A percentile compares a stretch with the other conserved stretches of the same genome.
phyloP scores from a whole-genome alignment of 1,284 basidiomycete species.

The Meripilus lineatus region DNA sequence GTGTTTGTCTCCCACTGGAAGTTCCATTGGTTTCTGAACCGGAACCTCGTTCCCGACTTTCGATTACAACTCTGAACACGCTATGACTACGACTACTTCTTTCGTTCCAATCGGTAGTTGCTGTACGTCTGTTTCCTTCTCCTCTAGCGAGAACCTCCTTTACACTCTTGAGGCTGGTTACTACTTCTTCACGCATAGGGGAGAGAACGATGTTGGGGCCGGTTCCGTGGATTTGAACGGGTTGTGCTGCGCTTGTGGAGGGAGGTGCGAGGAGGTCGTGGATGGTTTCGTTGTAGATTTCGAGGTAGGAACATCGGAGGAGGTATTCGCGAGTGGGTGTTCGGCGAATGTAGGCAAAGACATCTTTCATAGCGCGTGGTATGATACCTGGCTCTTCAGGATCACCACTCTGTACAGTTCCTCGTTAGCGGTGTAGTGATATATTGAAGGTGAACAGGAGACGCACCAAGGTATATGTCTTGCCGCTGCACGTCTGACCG shows the following conservation, averaged over 20 bases:
- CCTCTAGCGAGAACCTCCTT: slow-evolving; percentile 82
- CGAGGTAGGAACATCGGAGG: slow-evolving; percentile 90
- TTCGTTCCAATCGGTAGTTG: slow-evolving; percentile 97
- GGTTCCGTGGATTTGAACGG: slow-evolving; percentile 66
- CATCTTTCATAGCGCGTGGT: slow-evolving; percentile 84
- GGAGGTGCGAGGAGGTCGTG: slow-evolving; percentile 82
- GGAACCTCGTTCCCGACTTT: slow-evolving; percentile 65
- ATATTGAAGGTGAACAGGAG: not conserved
- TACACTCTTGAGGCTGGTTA: slow-evolving; percentile 85
- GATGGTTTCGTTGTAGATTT: slow-evolving; percentile 96
- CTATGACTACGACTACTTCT: slow-evolving; percentile 90
- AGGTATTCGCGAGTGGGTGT: slow-evolving; percentile 86
- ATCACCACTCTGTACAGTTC: slow-evolving; percentile 52
- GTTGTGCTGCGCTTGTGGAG: slow-evolving; percentile 51
- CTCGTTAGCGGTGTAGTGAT: slow-evolving; percentile 7
- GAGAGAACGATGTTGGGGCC: slow-evolving; percentile 57
- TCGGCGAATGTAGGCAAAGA: slow-evolving; percentile 71
- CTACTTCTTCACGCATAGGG: slow-evolving; percentile 86
- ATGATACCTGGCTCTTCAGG: slow-evolving; percentile 91
- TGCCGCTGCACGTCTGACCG: slow-evolving; percentile 87
- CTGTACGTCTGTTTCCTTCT: slow-evolving; percentile 85
- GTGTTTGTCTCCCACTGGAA: slow-evolving; percentile 47
- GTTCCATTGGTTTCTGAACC: slow-evolving; percentile 33
- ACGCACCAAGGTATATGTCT: slow-evolving; percentile 83
- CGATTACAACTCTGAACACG: slow-evolving; percentile 86